Base-by-base conservation (phyloP, 2,329 filamentous ascomycete genomes). In the Incumbomyces lentus region DNA sequence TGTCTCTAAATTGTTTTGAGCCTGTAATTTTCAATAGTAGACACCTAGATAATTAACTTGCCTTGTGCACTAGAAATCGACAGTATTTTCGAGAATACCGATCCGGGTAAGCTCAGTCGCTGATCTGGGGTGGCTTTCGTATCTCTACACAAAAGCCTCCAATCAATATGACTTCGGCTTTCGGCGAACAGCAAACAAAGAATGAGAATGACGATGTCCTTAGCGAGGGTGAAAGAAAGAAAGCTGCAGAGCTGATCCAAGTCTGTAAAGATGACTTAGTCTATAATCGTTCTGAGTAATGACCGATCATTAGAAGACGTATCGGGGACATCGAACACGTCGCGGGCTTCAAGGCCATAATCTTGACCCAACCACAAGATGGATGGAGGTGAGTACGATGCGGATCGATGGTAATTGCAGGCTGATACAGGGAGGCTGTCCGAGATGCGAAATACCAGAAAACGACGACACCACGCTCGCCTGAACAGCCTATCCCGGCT, bases 241-340 rank as follows among this genome's bases (percentile, higher is more conserved):
- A 48, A 42, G 53, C 53, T 6, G 51, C 53, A 0, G 32, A 46
- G 29, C 36, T 46, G 22, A 46, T 46, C 31, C 43, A 46, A 40
- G 43, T 46, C 18, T 12, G 41, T 35, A 17, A 18, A 16, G 29
- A 12, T 14, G 12, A 5, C 17, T 14, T 22, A n/a, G 3, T 12
- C 2, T 34, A 8, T 17, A 22, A 6, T 16, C 13, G 12, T 13
- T 14, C n/a, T 36, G 14, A 18, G n/a, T 49, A 26, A 32, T 47
- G 43, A 47, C 39, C 3, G 12, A 8, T 11, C 16, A 29, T 22
- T 40, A 86, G 68, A 78, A 81, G 54, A 83, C 81, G 19, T 93
- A 88, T 61, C 75, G 87, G 30, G 86, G 86, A 5, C 86, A 93
- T 62, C 75, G 84, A 45, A 74, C 78, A 40, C 75, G 86, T 36